phyloP scores from a whole-genome alignment of 2,329 filamentous ascomycete genomes.

The Colletotrichum paranaense region DNA sequence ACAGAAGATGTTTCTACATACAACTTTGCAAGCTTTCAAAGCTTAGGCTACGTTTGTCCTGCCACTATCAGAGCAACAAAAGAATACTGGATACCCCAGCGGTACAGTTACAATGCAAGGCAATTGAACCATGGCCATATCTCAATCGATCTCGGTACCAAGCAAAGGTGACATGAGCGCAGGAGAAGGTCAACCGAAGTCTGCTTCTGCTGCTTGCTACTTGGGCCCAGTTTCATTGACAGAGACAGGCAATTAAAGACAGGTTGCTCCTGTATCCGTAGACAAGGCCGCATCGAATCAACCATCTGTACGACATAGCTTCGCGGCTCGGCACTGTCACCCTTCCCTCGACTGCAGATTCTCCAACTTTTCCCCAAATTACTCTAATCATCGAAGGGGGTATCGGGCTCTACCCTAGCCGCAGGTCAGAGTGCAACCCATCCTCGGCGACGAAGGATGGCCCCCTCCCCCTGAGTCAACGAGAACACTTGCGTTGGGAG shows the following conservation, averaged over 20 bases:
- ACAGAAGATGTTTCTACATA: background rate
- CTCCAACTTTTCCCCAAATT: constrained; percentile 36
- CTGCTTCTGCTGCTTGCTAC: background rate
- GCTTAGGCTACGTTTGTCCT: background rate
- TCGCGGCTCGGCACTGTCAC: constrained; percentile 26
- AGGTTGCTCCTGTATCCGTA: constrained; percentile 9
- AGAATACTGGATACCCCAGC: background rate
- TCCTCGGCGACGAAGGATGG: constrained; percentile 5
- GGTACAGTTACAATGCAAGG: background rate
- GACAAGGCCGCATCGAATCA: constrained; percentile 10
- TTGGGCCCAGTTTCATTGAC: constrained; percentile 2
- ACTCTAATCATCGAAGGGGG: constrained; percentile 11
- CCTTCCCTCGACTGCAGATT: constrained; percentile 21
- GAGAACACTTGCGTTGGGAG: background rate
- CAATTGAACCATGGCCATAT: background rate
- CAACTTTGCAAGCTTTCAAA: background rate
- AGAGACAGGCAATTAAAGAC: constrained; percentile 10
- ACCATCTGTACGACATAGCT: constrained; percentile 27
- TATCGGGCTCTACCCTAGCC: constrained; percentile 15
- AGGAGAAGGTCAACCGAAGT: background rate
- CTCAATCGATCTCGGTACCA: background rate
- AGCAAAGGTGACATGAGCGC: too few relatives aligned
- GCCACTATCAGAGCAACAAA: background rate
- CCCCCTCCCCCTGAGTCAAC: constrained; percentile 14
- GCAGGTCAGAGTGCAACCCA: constrained; percentile 27